Percentiles rank a stretch among this genome's conserved stretches.
Conservation (phyloP, 176 grass and related monocot genomes). For the Aechmea fasciata region DNA sequence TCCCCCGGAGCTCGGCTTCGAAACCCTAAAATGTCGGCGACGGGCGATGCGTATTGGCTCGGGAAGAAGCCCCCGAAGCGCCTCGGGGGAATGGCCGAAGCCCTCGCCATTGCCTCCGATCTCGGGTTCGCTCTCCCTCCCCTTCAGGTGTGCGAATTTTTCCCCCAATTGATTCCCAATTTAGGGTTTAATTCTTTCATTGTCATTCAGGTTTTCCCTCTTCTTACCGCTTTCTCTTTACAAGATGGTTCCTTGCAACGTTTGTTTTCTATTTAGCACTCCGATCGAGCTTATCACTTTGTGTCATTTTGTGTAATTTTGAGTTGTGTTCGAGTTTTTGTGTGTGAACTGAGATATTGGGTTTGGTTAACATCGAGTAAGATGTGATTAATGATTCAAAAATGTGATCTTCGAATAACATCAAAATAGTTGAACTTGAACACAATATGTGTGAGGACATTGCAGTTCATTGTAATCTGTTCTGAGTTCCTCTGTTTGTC, state of each 20-base stretch:
- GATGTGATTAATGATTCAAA: no score
- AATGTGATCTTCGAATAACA: no score
- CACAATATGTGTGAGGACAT: not conserved
- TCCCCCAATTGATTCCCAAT: not conserved
- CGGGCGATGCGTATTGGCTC: constrained; percentile 26
- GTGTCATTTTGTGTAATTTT: not conserved
- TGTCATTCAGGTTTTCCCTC: not conserved
- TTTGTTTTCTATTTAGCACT: not conserved
- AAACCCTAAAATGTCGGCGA: constrained; percentile 25
- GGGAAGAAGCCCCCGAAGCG: constrained; percentile 47
- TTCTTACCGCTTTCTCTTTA: constrained; percentile 6
- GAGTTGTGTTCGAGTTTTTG: not conserved
- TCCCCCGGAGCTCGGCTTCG: not conserved
- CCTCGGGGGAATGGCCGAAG: constrained; percentile 82
- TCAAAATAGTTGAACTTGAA: no score
- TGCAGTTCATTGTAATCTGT: not conserved
- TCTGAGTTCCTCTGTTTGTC: not conserved
- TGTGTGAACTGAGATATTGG: not conserved
- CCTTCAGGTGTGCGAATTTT: constrained; percentile 37
- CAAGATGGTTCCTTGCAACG: not conserved
- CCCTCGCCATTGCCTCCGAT: constrained; percentile 81
- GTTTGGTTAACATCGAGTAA: not conserved
- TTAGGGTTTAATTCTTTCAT: constrained; percentile 3
- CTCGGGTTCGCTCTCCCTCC: constrained; percentile 72
- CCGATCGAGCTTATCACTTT: not conserved